Evolutionary conservation across 169 alveolate genomes (phyloP).

Genomic region (Blepharisma undulans): DNA sequence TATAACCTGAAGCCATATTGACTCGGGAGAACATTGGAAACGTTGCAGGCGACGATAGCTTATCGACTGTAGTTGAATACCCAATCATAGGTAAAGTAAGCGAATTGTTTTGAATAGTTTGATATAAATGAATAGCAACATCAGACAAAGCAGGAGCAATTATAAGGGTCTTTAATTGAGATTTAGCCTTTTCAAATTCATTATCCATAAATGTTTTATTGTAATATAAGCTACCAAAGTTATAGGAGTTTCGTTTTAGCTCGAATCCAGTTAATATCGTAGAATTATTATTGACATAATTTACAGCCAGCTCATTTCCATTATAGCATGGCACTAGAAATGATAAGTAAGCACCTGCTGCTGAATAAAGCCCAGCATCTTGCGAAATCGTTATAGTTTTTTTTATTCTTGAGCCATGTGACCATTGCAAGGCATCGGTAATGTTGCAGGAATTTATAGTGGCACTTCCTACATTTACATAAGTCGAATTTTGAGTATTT

Average conservation of each 20-base stretch:
- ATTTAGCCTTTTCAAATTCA: neutral
- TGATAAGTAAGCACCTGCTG: neutral
- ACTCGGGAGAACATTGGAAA: constrained; percentile 26
- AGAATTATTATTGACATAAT: neutral
- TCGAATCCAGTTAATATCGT: neutral
- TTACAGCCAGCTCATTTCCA: neutral
- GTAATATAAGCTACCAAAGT: constrained; percentile 4
- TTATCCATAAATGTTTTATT: neutral
- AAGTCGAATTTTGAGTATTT: neutral
- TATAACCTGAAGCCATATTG: neutral
- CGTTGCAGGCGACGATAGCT: neutral
- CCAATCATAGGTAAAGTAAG: neutral
- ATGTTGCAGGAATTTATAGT: neutral
- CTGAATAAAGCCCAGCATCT: neutral
- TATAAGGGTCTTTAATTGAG: neutral
- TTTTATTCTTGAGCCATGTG: neutral
- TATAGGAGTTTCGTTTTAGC: neutral
- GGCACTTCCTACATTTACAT: neutral
- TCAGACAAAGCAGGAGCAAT: constrained; percentile 27
- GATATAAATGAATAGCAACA: neutral
- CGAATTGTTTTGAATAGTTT: neutral
- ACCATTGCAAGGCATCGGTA: neutral
- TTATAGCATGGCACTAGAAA: constrained; percentile 8
- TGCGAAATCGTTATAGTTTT: neutral
- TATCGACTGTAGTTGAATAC: neutral